These are phyloP conservation scores for Eurotiales sp. DNA, from an alignment of 2,329 filamentous ascomycete species.

Conservation along the genomic window DNA sequence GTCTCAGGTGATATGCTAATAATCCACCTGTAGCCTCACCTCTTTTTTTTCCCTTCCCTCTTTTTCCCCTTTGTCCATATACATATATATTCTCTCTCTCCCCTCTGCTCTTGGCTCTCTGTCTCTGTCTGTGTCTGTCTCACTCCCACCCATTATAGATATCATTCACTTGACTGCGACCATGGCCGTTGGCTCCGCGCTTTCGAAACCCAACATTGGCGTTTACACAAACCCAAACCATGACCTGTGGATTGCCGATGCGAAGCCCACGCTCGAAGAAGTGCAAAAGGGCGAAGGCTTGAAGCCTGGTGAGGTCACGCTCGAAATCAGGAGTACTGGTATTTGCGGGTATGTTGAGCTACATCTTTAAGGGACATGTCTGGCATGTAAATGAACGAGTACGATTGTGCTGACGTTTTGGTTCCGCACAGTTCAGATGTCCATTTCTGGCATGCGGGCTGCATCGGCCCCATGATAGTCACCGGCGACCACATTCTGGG, in stretches of 20 bases:
- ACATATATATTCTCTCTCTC: background rate
- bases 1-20: background rate
- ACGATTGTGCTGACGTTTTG: background rate
- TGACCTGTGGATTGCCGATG: slow-evolving; percentile 81
- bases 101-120: background rate
- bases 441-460: slow-evolving; percentile 95
- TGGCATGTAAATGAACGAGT: no score
- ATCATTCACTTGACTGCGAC: no score
- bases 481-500: slow-evolving; percentile 84
- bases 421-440: slow-evolving; percentile 71
- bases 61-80: background rate
- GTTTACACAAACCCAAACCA: slow-evolving; percentile 94
- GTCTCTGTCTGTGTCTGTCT: background rate
- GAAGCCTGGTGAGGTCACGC: slow-evolving; percentile 76
- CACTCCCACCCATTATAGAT: background rate
- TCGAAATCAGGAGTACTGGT: slow-evolving; percentile 89
- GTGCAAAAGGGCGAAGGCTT: slow-evolving; percentile 65
- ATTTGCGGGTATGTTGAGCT: slow-evolving; percentile 73
- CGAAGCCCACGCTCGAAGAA: slow-evolving; percentile 70
- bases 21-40: no score
- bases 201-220: slow-evolving; percentile 80
- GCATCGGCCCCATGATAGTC: slow-evolving; percentile 95
- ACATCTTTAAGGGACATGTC: no score
- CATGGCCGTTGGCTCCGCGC: slow-evolving; percentile 11
- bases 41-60: background rate